phyloP scores from a whole-genome alignment of 768 basidiomycete genomes.

The Lactifluus hygrophoroides region DNA sequence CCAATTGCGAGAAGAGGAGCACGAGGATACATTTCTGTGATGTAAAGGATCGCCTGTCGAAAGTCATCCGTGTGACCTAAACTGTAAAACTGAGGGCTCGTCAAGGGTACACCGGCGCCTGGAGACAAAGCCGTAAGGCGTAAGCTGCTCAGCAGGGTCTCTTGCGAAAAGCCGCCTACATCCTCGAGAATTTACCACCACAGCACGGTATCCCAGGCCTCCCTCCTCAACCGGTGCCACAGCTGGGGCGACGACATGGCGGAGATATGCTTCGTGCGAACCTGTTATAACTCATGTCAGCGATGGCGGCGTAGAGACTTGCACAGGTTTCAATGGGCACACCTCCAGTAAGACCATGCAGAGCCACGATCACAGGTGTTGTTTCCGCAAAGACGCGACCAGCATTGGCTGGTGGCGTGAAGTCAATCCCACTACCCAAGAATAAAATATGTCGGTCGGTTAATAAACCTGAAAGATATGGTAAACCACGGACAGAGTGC shows the following conservation, averaged over 20 bases:
- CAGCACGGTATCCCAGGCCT: conserved; percentile 82
- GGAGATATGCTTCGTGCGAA: conserved; percentile 84
- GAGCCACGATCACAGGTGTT: conserved; percentile 47
- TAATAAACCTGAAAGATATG: background rate
- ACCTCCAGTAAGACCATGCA: conserved; percentile 44
- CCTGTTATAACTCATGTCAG: conserved; percentile 34
- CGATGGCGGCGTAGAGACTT: background rate
- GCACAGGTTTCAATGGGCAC: conserved; percentile 13
- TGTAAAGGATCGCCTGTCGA: conserved; percentile 68
- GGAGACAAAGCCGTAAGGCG: background rate
- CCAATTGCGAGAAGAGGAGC: conserved; percentile 83
- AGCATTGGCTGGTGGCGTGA: conserved; percentile 35
- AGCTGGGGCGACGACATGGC: conserved; percentile 69
- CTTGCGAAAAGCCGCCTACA: conserved; percentile 40
- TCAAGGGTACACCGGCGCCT: conserved; percentile 2
- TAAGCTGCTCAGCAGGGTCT: conserved; percentile 46
- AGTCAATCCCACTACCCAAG: conserved; percentile 48
- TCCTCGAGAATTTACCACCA: conserved; percentile 88
- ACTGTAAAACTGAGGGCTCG: conserved; percentile 57
- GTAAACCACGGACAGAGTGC: conserved; percentile 45
- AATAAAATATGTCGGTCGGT: background rate
- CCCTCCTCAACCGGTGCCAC: conserved; percentile 64
- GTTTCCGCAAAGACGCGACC: conserved; percentile 27
- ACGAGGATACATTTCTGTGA: conserved; percentile 60
- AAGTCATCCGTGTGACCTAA: conserved; percentile 88